Conservation (phyloP, 345 rosid genomes). For the Eucalyptus fibrosa region DNA sequence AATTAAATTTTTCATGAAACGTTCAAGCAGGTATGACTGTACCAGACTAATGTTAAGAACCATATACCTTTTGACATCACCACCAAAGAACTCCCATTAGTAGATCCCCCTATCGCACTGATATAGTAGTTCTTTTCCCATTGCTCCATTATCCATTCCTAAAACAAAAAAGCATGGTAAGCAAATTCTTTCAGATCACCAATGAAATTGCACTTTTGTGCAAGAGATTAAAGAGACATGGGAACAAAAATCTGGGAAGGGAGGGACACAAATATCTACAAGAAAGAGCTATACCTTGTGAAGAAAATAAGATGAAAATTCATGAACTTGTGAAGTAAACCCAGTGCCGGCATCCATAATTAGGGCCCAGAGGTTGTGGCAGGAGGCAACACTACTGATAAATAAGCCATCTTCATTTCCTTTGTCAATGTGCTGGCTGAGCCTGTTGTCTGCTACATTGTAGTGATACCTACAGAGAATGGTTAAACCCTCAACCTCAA, state of each 20-base stretch:
- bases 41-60: not conserved
- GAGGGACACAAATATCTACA: not conserved
- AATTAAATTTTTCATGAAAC: not conserved
- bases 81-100: constrained; percentile 84
- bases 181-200: not conserved
- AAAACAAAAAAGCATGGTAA: not conserved
- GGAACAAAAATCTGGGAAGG: not conserved
- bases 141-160: constrained; percentile 99
- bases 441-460: constrained; percentile 39
- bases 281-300: constrained; percentile 20
- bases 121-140: constrained; percentile 97
- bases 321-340: constrained; percentile 33
- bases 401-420: constrained; percentile 44
- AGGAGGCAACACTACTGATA: constrained; percentile 40
- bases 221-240: not conserved
- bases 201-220: not conserved
- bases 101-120: constrained; percentile 71
- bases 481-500: not conserved
- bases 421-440: constrained; percentile 37
- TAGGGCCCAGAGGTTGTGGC: constrained; percentile 46
- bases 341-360: constrained; percentile 54
- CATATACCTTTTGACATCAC: constrained; percentile 88
- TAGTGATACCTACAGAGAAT: constrained; percentile 30
- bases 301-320: constrained; percentile 30
- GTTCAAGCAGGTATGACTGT: not conserved